Evolutionary conservation across 2,329 filamentous ascomycete genomes (phyloP).

Genomic region (Metarhizium brunneum): DNA sequence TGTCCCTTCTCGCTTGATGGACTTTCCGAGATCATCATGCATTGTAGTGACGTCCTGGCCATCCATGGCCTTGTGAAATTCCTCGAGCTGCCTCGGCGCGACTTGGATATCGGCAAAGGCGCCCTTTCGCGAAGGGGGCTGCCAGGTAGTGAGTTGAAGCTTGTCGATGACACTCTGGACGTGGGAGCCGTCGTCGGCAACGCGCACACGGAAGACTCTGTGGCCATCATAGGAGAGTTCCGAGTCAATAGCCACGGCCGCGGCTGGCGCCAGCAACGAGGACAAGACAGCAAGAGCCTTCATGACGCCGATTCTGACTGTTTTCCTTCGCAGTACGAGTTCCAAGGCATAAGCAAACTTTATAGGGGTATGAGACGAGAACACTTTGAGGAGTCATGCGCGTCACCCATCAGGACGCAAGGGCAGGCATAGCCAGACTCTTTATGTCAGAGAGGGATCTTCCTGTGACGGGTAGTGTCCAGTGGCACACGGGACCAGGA

Average conservation of each 20-base stretch:
- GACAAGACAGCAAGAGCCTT: not conserved
- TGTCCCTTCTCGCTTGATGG: constrained; percentile 24
- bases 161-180: constrained; percentile 23
- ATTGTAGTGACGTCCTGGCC: constrained; percentile 24
- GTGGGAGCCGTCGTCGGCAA: constrained; percentile 17
- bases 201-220: constrained; percentile 32
- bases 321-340: not conserved
- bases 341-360: not conserved
- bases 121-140: constrained; percentile 20
- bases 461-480: no score
- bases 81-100: constrained; percentile 21
- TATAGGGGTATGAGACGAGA: no score
- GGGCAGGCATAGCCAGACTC: no score
- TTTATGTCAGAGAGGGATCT: no score
- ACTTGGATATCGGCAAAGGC: constrained; percentile 32
- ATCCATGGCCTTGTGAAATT: constrained; percentile 21
- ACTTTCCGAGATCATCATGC: constrained; percentile 30
- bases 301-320: not conserved
- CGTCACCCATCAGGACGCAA: no score
- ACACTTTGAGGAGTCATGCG: no score
- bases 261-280: not conserved
- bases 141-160: constrained; percentile 28
- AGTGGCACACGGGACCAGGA: no score
- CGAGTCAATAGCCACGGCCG: not conserved
- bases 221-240: constrained; percentile 31